Conservation (phyloP, 768 basidiomycete species). For the Leucogyrophana mollusca region DNA sequence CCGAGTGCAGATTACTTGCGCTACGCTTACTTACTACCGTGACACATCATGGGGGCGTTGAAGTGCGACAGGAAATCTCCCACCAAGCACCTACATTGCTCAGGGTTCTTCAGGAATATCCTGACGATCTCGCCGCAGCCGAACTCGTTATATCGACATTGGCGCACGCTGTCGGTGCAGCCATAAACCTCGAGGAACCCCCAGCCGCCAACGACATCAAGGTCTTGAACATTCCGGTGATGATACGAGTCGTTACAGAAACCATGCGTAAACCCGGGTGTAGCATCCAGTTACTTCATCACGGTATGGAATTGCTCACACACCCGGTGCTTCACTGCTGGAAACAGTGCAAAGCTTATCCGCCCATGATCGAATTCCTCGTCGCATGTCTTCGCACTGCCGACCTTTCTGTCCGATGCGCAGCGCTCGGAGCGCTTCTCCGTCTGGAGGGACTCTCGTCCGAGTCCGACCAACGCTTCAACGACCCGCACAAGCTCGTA, state of each 20-base stretch:
- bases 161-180: conserved; percentile 48
- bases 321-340: conserved; percentile 43
- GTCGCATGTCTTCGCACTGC: conserved; percentile 54
- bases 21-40: conserved; percentile 56
- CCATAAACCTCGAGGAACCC: conserved; percentile 38
- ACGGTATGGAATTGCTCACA: conserved; percentile 49
- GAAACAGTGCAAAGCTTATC: conserved; percentile 41
- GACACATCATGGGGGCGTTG: conserved; percentile 58
- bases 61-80: conserved; percentile 51
- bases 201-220: conserved; percentile 37
- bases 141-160: conserved; percentile 53
- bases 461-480: conserved; percentile 42
- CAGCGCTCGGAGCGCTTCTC: conserved; percentile 52
- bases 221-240: conserved; percentile 40
- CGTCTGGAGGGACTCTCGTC: conserved; percentile 44
- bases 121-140: conserved; percentile 47
- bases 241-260: conserved; percentile 43
- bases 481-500: conserved; percentile 52
- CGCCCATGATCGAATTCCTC: conserved; percentile 46
- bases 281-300: conserved; percentile 44
- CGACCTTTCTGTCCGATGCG: conserved; percentile 52
- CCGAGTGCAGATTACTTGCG: conserved; percentile 49
- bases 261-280: conserved; percentile 43
- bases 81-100: conserved; percentile 39
- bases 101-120: conserved; percentile 45